These are phyloP conservation scores for Eucalyptus urophylla DNA, from an alignment of 345 rosid genomes.

Conservation along the genomic window DNA sequence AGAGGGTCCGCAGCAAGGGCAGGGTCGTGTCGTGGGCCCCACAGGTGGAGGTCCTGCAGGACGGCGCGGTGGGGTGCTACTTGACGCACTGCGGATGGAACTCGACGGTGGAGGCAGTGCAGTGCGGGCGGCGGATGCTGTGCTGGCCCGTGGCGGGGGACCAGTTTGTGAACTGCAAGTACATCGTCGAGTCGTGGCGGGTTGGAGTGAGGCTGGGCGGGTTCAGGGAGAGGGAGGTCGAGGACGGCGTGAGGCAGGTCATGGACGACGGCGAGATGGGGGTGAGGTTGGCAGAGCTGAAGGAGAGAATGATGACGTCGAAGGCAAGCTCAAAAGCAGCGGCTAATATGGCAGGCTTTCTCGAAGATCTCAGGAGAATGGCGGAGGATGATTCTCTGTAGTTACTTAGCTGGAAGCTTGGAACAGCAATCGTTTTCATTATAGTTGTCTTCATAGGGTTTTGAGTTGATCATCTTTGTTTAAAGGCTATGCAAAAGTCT, in stretches of 20 bases:
- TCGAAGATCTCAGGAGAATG: constrained; percentile 1
- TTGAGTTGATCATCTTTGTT: not conserved
- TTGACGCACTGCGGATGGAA: constrained; percentile 91
- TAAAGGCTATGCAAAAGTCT: not conserved
- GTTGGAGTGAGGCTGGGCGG: not conserved
- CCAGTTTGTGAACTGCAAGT: constrained; percentile 59
- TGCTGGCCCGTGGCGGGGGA: constrained; percentile 83
- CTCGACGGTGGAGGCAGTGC: constrained; percentile 62
- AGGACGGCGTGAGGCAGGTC: constrained; percentile 23
- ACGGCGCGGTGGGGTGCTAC: constrained; percentile 39
- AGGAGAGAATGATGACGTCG: constrained; percentile 22
- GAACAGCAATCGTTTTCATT: not conserved
- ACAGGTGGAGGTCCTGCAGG: constrained; percentile 40
- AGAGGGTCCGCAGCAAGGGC: constrained; percentile 33
- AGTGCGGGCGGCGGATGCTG: constrained; percentile 27
- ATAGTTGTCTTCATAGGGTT: not conserved
- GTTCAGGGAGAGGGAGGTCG: not conserved
- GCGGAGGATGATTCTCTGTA: not conserved
- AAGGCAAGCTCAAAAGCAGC: constrained; percentile 6
- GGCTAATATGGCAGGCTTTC: constrained; percentile 9
- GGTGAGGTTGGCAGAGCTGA: constrained; percentile 19
- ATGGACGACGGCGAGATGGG: constrained; percentile 34
- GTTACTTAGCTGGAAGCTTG: not conserved
- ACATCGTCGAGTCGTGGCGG: not conserved
- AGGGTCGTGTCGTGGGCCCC: constrained; percentile 70